These are phyloP conservation scores for Peterozyma xylosa DNA, from an alignment of 805 yeast species.

Conservation along the genomic window DNA sequence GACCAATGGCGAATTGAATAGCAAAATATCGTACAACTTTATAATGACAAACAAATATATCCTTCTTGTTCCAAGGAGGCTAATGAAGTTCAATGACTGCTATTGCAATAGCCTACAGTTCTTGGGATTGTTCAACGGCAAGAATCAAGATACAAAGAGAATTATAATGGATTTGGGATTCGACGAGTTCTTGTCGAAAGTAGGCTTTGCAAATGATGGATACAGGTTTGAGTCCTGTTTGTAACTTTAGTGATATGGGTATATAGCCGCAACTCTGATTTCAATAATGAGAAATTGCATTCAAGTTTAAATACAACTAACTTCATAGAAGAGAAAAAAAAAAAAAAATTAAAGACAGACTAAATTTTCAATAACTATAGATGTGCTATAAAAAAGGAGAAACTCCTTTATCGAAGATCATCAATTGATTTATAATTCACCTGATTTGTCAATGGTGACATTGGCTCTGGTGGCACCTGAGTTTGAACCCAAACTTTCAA, in stretches of 20 bases:
- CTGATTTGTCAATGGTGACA: conserved; percentile 47
- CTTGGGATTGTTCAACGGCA: conserved; percentile 73
- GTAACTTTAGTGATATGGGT: not conserved
- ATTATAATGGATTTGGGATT: conserved; percentile 41
- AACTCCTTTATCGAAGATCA: too few species aligned
- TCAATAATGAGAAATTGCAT: too few species aligned
- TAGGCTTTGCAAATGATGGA: conserved; percentile 57
- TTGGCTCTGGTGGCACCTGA: conserved; percentile 39
- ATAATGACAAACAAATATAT: conserved; percentile 78
- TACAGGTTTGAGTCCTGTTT: too few species aligned
- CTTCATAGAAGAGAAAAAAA: too few species aligned
- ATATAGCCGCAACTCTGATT: not conserved
- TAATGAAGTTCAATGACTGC: conserved; percentile 42
- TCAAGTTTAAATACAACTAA: too few species aligned
- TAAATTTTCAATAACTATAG: too few species aligned
- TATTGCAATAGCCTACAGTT: conserved; percentile 80
- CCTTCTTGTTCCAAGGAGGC: conserved; percentile 72
- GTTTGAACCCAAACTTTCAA: conserved; percentile 56
- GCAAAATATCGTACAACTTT: conserved; percentile 61
- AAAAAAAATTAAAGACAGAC: too few species aligned
- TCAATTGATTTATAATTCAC: conserved; percentile 38
- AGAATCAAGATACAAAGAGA: conserved; percentile 47
- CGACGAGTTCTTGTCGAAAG: conserved; percentile 40
- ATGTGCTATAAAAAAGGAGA: too few species aligned
- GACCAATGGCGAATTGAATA: conserved; percentile 17